Base-by-base conservation (phyloP, 169 alveolate genomes). In the Plasmodium blacklocki region DNA sequence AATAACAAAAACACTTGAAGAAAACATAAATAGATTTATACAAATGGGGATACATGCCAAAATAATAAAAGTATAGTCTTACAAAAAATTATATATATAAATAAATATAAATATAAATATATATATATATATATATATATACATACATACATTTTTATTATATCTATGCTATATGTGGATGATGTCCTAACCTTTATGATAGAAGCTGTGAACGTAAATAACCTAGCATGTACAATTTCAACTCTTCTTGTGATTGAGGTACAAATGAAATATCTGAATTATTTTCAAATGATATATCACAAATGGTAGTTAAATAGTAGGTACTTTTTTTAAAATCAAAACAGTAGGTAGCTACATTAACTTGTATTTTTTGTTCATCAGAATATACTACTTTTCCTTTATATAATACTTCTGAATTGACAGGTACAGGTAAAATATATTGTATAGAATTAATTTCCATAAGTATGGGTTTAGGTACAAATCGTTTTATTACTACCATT, bases 251-350 rank as follows among this genome's bases (percentile, higher is more conserved):
- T 9, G 89, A 49, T 71, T 58, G 50, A 3, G 89, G 89, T 21
- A 78, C 67, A 54, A 78, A 78, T 21, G 89, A 63, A 1, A 78
- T 78, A 3, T 52, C 89, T 7, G 70, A 45, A 66, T 63, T 78
- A 26, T 78, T 78, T 78, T 78, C 66, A 78, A 78, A 78, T 19
- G 89, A 78, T 14, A 78, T 49, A 71, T 78, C 89, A 66, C 64
- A 78, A 18, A 67, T 64, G 29, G 89, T 78, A 15, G 89, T 78
- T 66, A 78, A 52, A 71, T 64, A 78, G 47, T 78, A 45, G 0
- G 68, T 12, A 12, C 52, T 78, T 78, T 66, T 78, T 64, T 66
- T 78, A 18, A 63, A 49, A 71, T 78, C 89, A 78, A 78, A 78
- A 64, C 78, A 64, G 50, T 78, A 78, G 4, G 89, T 68, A 9